Percentiles rank a stretch among this genome's conserved stretches.
Evolutionary conservation across 495 filamentous ascomycete genomes (phyloP).

Genomic region (Hyphodiscus hymeniophilus): DNA sequence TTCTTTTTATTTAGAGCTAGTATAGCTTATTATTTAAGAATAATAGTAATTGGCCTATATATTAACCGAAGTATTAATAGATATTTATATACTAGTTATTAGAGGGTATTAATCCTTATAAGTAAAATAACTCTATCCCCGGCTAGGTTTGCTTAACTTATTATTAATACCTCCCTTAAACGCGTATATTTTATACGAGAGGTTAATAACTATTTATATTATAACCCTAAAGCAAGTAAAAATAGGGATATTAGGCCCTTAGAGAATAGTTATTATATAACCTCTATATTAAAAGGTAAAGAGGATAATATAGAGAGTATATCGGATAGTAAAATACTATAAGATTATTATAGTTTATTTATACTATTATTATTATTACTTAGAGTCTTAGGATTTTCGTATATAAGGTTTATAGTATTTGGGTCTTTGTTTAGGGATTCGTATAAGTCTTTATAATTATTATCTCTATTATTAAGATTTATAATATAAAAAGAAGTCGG

Average conservation of each 20-base stretch:
- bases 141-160: not conserved
- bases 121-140: too few relatives aligned
- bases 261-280: not conserved
- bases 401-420: too few relatives aligned
- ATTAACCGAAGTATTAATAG: not conserved
- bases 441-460: too few relatives aligned
- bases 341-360: not conserved
- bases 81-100: not conserved
- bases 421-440: too few relatives aligned
- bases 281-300: not conserved
- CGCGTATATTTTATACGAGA: not conserved
- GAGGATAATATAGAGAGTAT: not conserved
- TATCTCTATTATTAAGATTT: too few relatives aligned
- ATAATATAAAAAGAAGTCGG: too few relatives aligned
- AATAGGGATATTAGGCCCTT: not conserved
- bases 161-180: not conserved
- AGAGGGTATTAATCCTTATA: not conserved
- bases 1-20: not conserved
- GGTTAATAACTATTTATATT: not conserved
- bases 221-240: not conserved
- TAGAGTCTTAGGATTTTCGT: too few relatives aligned
- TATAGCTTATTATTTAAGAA: not conserved
- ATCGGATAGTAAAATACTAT: not conserved
- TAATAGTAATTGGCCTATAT: not conserved
- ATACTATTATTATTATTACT: not conserved